A percentile compares a stretch with the other conserved stretches of the same genome.
These are phyloP conservation scores for Medicago lupulina DNA, from an alignment of 306 rosid species.

Conservation along the genomic window DNA sequence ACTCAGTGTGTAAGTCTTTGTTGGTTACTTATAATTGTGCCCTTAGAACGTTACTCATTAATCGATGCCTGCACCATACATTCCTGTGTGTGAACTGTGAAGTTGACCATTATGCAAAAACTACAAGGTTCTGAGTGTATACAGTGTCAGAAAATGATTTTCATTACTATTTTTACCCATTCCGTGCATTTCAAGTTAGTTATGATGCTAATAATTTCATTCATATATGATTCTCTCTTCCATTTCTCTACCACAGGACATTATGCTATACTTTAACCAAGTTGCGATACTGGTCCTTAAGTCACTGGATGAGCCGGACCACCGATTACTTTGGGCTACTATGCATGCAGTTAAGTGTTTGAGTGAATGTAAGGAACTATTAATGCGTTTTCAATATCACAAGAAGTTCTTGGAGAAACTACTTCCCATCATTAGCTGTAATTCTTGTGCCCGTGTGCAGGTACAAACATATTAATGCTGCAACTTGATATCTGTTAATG, in stretches of 20 bases:
- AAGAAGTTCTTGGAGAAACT: constrained; percentile 10
- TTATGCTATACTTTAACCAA: background rate
- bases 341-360: background rate
- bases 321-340: constrained; percentile 40
- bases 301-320: constrained; percentile 30
- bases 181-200: background rate
- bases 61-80: background rate
- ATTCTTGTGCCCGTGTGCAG: constrained; percentile 25
- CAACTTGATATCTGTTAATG: constrained; percentile 2
- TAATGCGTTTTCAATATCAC: background rate
- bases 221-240: background rate
- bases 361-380: background rate
- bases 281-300: background rate
- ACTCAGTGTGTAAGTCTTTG: background rate
- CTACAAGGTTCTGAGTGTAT: background rate
- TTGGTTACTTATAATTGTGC: background rate
- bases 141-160: background rate
- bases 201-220: constrained; percentile 3
- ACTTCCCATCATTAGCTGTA: background rate
- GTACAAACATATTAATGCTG: constrained; percentile 18
- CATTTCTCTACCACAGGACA: constrained; percentile 10
- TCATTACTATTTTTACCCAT: background rate
- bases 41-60: background rate
- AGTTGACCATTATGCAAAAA: constrained; percentile 1
- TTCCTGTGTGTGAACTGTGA: background rate